Conservation (phyloP, 2,329 filamentous ascomycete genomes). For the Stachybotrys chlorohalonatus region DNA sequence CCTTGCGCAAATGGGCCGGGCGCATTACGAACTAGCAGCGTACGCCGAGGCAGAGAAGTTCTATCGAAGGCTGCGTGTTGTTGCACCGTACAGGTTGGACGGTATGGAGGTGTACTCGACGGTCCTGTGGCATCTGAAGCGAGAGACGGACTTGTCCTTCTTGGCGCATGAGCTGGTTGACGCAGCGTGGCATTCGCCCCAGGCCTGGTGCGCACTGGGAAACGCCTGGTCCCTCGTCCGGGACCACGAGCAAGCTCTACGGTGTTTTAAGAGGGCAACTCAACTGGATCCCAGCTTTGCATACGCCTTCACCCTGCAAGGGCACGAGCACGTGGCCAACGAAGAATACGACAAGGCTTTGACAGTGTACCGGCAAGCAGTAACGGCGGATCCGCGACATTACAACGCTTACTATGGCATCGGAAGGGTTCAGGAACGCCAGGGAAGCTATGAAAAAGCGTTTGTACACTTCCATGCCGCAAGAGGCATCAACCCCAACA, state of each 20-base stretch:
- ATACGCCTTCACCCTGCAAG: constrained; percentile 91
- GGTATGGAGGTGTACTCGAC: constrained; percentile 99
- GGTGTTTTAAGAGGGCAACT: constrained; percentile 89
- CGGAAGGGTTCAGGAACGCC: constrained; percentile 74
- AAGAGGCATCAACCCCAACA: constrained; percentile 83
- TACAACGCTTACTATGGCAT: constrained; percentile 99
- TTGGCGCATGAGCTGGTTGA: constrained; percentile 87
- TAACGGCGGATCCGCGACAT: constrained; percentile 78
- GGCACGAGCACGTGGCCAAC: constrained; percentile 90
- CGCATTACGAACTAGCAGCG: constrained; percentile 81
- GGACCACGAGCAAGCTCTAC: constrained; percentile 89
- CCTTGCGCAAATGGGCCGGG: constrained; percentile 79
- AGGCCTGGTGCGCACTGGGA: constrained; percentile 92
- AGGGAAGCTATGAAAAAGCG: constrained; percentile 85
- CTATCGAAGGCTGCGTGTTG: constrained; percentile 68
- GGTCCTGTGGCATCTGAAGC: constrained; percentile 95
- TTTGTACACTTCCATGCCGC: constrained; percentile 87
- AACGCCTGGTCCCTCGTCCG: constrained; percentile 90
- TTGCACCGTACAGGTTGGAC: constrained; percentile 74
- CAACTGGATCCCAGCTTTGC: constrained; percentile 86
- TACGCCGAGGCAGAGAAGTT: constrained; percentile 82
- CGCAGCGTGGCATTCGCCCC: constrained; percentile 76
- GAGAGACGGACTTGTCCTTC: constrained; percentile 84
- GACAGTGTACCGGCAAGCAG: constrained; percentile 74
- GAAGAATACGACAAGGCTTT: constrained; percentile 97